Evolutionary conservation across 768 basidiomycete genomes (phyloP), one percentile per base, ranked within the genome.

Genomic region (Baorangia bicolor): DNA sequence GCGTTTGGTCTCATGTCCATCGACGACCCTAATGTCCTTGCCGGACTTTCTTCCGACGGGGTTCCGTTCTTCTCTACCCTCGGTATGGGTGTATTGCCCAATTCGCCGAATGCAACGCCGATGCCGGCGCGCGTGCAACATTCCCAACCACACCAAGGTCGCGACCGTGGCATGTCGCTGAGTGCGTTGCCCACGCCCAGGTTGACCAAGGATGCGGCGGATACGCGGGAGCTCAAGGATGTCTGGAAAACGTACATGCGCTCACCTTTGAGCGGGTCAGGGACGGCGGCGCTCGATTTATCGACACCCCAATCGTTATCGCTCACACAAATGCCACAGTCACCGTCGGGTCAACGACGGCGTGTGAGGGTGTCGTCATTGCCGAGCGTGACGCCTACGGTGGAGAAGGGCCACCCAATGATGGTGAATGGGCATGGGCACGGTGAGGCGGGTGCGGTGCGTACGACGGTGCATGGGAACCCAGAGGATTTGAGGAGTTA

Each of bases 1-100:
- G 86, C 85, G 2, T 91, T 92, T 65, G 90, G 87, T 9, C 77
- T 87, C 49, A 81, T 92, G 84, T 84, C 83, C 20, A 77, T 92
- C 48, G 89, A 90, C 53, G 90, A 92, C 64, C 82, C 84, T 2
- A 80, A 80, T 51, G 84, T 86, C 9, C 75, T 90, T 35, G 84
- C 87, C 0, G 81, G 85, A 2, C 74, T 89, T 45, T 69, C 83
- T 1, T 69, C 68, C 4, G 85, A 86, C 55, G 81, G 78, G 7
- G 76, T 80, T 14, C 84, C 87, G 0, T 90, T 90, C 76, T 90
- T 90, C 67, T 74, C 74, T 37, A 61, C 58, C 23, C 43, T 66
- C 6, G 60, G 61, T 20, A 54, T 73, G 59, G 62, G 64, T 6
- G 35, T 66, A 34, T 58, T 65, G 31, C 69, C 66, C 8, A 65